Base-by-base conservation (phyloP, 192 early-diverging fungal genomes). In the Coemansia javaensis region DNA sequence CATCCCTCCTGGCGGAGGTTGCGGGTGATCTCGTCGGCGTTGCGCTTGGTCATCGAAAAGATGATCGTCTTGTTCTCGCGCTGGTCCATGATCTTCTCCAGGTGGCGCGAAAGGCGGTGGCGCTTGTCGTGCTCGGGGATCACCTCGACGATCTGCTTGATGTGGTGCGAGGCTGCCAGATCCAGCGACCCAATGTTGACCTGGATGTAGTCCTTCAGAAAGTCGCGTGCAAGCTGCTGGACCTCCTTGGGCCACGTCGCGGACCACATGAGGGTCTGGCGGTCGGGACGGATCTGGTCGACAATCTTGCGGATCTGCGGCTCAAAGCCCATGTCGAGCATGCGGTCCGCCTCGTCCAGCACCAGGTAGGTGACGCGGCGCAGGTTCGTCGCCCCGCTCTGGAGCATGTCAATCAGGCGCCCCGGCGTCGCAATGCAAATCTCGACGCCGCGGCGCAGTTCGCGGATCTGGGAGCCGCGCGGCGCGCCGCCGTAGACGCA, bases 241-340 rank as follows among this genome's bases (percentile, higher is more conserved):
- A 99, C 93, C 39, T 91, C 87, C 75, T 93, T 94, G 24, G 97
- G 97, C 94, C 94, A 99, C 5, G 97, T 99, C 9, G 97, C 97
- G 64, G 89, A 92, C 91, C 93, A 99, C 91, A 99, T 94, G 37
- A 99, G 82, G 16, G 94, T 99, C 66, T 99, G 97, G 50, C 97
- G 80, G 53, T 99, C 94, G 27, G 93, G 94, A 4, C 93, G 84
- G 68, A 97, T 96, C 67, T 93, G 93, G 45, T 93, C 90, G 10
- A 99, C 91, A 54, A 98, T 96, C 65, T 92, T 91, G 50, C 94
- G 86, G 63, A 98, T 94, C 68, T 98, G 94, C 36, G 90, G 90
- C 57, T 99, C 94, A 44, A 99, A 93, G 37, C 93, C 90, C 86
- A 89, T 86, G 62, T 91, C 88, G 45, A 91, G 87, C 89, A 91